Evolutionary conservation across 768 basidiomycete genomes (phyloP), one percentile per base, ranked within the genome.

Genomic region (Lactarius tabidus): DNA sequence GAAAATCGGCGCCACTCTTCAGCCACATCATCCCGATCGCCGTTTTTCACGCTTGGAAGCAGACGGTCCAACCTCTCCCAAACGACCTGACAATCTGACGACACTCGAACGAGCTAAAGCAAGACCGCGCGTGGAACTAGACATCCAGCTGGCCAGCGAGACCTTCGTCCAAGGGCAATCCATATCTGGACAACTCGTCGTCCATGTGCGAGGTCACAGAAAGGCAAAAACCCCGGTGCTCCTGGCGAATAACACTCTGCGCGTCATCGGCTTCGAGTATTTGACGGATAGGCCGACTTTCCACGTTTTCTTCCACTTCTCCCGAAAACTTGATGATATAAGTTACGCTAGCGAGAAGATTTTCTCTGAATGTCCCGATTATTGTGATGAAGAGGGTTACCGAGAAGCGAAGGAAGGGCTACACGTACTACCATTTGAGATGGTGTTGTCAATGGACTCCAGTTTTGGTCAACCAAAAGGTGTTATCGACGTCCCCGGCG

Each of bases 191-290:
- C 76, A 80, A 45, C 77, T 95, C 75, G 84, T 87, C 57, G 76
- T 95, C 45, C 80, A 79, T 36, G 81, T 96, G 23, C 79, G 81
- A 59, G 79, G 83, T 55, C 81, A 81, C 31, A 71, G 78, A 33
- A 84, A 79, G 73, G 85, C 84, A 68, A 83, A 84, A 62, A 78
- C 81, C 2, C 78, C 84, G n/a, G 72, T 93, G 3, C 77, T 85
- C 69, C 75, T 96, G 17, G 86, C 86, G 43, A 85, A 81, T 41
- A 91, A 86, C 5, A 95, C 93, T 77, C 74, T 95, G 36, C 80
- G 93, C 64, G 80, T 95, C 26, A 81, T 95, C 59, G 93, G 95
- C 5, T 94, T 93, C 73, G 95, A 96, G 77, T 86, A 84, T 51
- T 80, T 85, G 51, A 78, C 82, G 0, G 77, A 81, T 54, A 78